These are phyloP conservation scores for Hericium rajendrae DNA, from an alignment of 768 basidiomycete genomes.

Conservation along the genomic window DNA sequence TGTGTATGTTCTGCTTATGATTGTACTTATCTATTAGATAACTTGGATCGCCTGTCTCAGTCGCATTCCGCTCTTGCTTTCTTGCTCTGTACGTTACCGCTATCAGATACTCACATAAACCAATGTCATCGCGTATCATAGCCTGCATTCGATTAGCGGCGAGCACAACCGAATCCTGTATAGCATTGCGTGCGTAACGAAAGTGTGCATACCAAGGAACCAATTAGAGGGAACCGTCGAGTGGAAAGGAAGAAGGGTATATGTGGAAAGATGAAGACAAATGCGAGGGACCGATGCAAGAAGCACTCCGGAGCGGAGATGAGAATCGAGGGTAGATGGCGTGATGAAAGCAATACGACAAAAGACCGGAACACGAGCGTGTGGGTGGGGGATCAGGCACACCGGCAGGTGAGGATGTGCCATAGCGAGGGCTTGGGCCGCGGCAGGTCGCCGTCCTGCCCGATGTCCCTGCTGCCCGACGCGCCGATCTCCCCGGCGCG, in stretches of 20 bases:
- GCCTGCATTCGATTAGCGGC: neutral
- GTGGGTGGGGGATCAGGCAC: constrained; percentile 31
- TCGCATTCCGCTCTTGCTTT: no score
- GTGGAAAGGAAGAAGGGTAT: constrained; percentile 8
- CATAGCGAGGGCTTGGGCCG: constrained; percentile 47
- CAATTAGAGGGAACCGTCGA: constrained; percentile 3
- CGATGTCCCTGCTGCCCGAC: constrained; percentile 51
- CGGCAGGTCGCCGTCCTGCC: constrained; percentile 45
- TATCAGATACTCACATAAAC: no score
- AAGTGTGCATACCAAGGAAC: constrained; percentile 3
- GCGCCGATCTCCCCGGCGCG: constrained; percentile 59
- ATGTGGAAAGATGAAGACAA: constrained; percentile 3
- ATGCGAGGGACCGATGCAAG: neutral
- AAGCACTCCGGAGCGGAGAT: no score
- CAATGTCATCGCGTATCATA: neutral
- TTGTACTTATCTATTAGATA: no score
- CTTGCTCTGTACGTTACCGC: no score
- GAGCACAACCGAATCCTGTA: neutral
- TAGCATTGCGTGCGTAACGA: neutral
- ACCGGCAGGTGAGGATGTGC: constrained; percentile 71
- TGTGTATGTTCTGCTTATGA: no score
- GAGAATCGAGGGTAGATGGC: neutral
- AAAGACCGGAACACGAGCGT: neutral
- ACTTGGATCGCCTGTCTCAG: no score
- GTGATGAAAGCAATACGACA: neutral